phyloP scores from a whole-genome alignment of 169 alveolate species.

The Eimeria sp. region DNA sequence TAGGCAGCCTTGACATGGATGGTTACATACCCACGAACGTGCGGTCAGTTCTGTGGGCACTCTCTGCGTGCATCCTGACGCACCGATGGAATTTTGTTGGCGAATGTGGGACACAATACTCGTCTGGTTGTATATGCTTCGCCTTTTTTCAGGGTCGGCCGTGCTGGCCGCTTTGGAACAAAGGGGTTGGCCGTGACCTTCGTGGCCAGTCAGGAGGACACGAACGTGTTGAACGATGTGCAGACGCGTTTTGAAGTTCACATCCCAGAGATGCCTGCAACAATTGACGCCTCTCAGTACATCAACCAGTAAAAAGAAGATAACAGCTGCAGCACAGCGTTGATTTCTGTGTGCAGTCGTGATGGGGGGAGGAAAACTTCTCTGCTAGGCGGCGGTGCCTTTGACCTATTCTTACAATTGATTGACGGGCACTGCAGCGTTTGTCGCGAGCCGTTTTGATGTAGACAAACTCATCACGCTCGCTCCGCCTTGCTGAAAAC shows the following conservation, averaged over 20 bases:
- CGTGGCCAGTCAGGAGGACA: conserved; percentile 95
- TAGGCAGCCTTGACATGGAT: neutral
- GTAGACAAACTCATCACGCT: neutral
- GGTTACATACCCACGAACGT: too few species aligned
- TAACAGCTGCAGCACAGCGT: neutral
- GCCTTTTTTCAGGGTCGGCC: conserved; percentile 93
- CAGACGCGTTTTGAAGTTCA: conserved; percentile 99
- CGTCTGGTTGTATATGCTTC: too few species aligned
- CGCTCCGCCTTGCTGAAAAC: neutral
- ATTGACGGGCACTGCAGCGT: neutral
- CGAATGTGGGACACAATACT: too few species aligned
- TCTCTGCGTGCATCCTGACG: neutral
- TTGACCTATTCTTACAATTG: neutral
- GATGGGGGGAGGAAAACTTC: neutral
- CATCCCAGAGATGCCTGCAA: conserved; percentile 98
- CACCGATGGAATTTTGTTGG: too few species aligned
- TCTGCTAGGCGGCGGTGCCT: neutral
- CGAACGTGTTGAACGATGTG: conserved; percentile 97
- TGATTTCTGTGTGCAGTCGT: neutral
- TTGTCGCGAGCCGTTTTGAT: neutral
- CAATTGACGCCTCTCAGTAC: conserved; percentile 95
- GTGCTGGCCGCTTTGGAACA: conserved; percentile 99
- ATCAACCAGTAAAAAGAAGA: conserved; percentile 75
- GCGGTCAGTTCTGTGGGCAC: neutral
- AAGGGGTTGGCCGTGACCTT: conserved; percentile 99